Base-by-base conservation (phyloP, 2,329 filamentous ascomycete genomes). In the Chrysoporthe austroafricana region DNA sequence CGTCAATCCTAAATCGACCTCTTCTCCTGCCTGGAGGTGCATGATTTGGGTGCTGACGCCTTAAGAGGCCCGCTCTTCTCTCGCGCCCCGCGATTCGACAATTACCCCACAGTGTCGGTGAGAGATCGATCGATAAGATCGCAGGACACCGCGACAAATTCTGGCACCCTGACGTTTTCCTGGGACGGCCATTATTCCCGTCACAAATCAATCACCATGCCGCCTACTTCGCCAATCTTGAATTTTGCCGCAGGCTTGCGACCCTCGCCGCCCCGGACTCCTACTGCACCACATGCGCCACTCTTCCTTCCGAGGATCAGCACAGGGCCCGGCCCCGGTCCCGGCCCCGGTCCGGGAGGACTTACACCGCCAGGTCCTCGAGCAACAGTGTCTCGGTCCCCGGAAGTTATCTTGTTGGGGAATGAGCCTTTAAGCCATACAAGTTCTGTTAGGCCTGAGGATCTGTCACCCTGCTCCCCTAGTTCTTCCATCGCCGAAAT, bases 21-120 rank as follows among this genome's bases (percentile, higher is more conserved):
- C 73, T 74, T 81, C 79, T 80, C 81, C 79, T 76, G 76, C 76
- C 74, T 80, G 81, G 81, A 82, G 81, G 76, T 78, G 79, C 75
- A 74, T 80, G 76, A 77, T 79, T 74, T 78, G 78, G 79, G 76
- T 79, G 71, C 76, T 81, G 73, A 80, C 77, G 69, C 80, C 80
- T 73, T 82, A 76, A 81, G 71, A 81, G 71, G 70, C 67, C 65
- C 67, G 70, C 67, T 64, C 66, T 63, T 69, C 57, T 62, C 62
- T 62, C 56, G 50, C 66, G 63, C 72, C 74, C 75, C 75, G 73
- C 75, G 73, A 74, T 75, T 70, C 72, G 14, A 59, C 56, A 50
- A 50, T 66, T 72, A 72, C 74, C 74, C 74, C 75, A 74, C 75
- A 74, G 69, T 70, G 62, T 66, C 69, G 68, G 68, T 69, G 68